Evolutionary conservation across 306 rosid genomes (phyloP).

Genomic region (Senna tora): DNA sequence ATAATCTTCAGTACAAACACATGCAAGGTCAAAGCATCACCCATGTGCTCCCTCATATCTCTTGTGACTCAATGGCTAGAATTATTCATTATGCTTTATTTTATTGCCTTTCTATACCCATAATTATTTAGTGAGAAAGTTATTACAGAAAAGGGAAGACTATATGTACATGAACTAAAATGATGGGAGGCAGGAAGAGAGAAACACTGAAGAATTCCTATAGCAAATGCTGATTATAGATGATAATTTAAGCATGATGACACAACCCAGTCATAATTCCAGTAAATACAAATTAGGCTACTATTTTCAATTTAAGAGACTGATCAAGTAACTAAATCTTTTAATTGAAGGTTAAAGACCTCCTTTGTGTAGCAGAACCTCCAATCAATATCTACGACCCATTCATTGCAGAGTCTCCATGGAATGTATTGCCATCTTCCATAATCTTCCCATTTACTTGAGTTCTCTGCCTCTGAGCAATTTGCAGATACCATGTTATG

Average conservation of each 20-base stretch:
- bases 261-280: conserved; percentile 48
- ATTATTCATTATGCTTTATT: neutral
- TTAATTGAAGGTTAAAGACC: conserved; percentile 34
- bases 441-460: conserved; percentile 86
- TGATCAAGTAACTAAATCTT: conserved; percentile 31
- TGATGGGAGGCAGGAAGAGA: conserved; percentile 21
- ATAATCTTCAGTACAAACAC: conserved; percentile 22
- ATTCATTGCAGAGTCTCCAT: conserved; percentile 69
- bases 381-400: conserved; percentile 54
- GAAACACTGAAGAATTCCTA: conserved; percentile 29
- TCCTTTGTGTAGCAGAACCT: conserved; percentile 38
- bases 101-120: neutral
- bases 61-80: conserved; percentile 30
- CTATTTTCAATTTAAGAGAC: conserved; percentile 33
- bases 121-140: conserved; percentile 12
- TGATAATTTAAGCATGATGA: conserved; percentile 42
- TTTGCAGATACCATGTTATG: conserved; percentile 33
- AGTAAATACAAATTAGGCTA: conserved; percentile 44
- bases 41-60: conserved; percentile 38
- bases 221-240: conserved; percentile 43
- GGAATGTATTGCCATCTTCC: conserved; percentile 77
- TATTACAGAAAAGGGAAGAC: neutral
- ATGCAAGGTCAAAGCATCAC: conserved; percentile 42
- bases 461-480: conserved; percentile 86
- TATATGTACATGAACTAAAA: conserved; percentile 39